Evolutionary conservation across 169 alveolate genomes (phyloP).

Genomic region (Eimeria sp.): DNA sequence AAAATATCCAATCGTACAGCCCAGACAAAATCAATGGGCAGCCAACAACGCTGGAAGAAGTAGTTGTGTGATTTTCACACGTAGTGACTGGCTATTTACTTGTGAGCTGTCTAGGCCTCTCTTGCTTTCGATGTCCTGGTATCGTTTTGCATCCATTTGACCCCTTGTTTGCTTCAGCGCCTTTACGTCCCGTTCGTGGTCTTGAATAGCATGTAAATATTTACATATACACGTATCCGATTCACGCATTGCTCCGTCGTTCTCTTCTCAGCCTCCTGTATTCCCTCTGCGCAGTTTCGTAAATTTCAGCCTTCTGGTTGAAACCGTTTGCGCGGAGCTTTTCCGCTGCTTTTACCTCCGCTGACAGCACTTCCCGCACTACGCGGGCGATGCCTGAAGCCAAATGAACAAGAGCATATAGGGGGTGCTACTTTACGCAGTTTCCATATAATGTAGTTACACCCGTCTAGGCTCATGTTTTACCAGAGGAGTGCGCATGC

Average conservation of each 20-base stretch:
- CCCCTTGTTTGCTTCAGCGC: neutral
- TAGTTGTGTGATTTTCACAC: neutral
- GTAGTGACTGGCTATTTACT: neutral
- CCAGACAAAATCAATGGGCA: neutral
- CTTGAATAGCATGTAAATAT: neutral
- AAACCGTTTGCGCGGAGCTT: conserved; percentile 44
- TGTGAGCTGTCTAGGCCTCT: neutral
- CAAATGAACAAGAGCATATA: neutral
- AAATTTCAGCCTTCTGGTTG: conserved; percentile 63
- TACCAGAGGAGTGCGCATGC: neutral
- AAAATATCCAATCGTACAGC: neutral
- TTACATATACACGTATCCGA: neutral
- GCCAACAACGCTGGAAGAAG: neutral
- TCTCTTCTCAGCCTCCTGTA: conserved; percentile 46
- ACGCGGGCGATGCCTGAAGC: conserved; percentile 27
- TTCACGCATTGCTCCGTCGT: neutral
- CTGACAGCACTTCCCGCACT: conserved; percentile 40
- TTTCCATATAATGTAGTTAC: neutral
- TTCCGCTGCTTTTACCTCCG: conserved; percentile 61
- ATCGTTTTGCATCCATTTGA: neutral
- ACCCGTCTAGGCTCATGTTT: neutral
- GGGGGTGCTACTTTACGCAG: neutral
- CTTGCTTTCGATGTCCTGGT: neutral
- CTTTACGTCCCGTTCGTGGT: neutral
- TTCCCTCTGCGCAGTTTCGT: conserved; percentile 72